Conservation (phyloP, 805 yeast genomes). For the Saturnispora silvae region DNA sequence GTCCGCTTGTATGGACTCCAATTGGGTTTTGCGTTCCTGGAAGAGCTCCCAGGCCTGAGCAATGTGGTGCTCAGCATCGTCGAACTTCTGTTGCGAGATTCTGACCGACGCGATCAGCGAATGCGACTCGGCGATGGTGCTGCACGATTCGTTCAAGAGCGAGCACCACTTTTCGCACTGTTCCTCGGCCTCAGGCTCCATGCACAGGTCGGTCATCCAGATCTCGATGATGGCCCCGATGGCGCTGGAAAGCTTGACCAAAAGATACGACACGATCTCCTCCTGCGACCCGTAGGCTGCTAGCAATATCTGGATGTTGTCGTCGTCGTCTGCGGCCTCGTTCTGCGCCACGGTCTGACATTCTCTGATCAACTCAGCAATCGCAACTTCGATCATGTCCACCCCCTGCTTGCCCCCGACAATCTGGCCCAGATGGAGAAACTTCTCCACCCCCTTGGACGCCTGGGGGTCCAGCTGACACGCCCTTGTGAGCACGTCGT, state of each 20-base stretch:
- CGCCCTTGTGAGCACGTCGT: slow-evolving; percentile 45
- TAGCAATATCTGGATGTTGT: slow-evolving; percentile 18
- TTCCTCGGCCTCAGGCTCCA: slow-evolving; percentile 81
- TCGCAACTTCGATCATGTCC: slow-evolving; percentile 49
- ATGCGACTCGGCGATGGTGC: slow-evolving; percentile 68
- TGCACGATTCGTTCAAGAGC: slow-evolving; percentile 50
- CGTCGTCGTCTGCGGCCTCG: slow-evolving; percentile 6
- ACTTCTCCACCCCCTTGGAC: slow-evolving; percentile 62
- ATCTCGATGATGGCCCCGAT: slow-evolving; percentile 80
- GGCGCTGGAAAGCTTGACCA: slow-evolving; percentile 62
- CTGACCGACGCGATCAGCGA: slow-evolving; percentile 75
- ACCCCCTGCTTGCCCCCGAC: slow-evolving; percentile 75
- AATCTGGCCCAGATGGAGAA: slow-evolving; percentile 83
- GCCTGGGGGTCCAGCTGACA: slow-evolving; percentile 66
- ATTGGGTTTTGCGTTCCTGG: slow-evolving; percentile 34
- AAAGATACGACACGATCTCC: slow-evolving; percentile 28
- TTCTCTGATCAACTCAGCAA: slow-evolving; percentile 37
- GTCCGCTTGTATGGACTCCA: slow-evolving; percentile 30
- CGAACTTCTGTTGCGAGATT: slow-evolving; percentile 69
- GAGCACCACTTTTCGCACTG: slow-evolving; percentile 66
- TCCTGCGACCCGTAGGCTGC: slow-evolving; percentile 21
- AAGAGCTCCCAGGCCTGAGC: slow-evolving; percentile 64
- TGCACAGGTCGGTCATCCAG: slow-evolving; percentile 96
- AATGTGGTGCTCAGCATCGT: slow-evolving; percentile 66
- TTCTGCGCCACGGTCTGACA: slow-evolving; percentile 12